Base-by-base conservation (phyloP, 805 yeast genomes). In the Candida bentonensis region DNA sequence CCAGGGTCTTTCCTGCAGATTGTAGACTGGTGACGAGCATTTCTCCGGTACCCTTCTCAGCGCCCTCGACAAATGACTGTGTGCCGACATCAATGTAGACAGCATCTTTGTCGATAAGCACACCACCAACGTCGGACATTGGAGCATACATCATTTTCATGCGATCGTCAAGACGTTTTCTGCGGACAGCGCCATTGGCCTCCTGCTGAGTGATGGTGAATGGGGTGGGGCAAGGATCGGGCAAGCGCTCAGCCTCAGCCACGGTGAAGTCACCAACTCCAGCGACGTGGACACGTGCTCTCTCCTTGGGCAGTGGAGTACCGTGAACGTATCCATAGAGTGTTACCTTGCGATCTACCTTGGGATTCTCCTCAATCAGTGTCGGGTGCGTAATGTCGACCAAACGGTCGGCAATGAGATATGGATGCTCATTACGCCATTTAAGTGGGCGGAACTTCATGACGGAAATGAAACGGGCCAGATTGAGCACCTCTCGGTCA, bases 61-160 rank as follows among this genome's bases (percentile, higher is more conserved):
- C 73, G 36, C 82, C 82, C 1, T 74, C 69, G 15, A 71, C 74
- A 60, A 82, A 82, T 40, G 60, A 63, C 40, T 61, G 59, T 23
- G 62, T 50, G 1, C 86, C 87, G 5, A 83, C 77, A 54, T 83
- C 96, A 48, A 92, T 85, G 56, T 88, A 92, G 2, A 92, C 98
- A 5, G 98, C 96, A 67, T 92, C 99, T 59, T 82, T 88, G 65
- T 92, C 99, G 49, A 92, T 86, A 51, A 92, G 69, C 28, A 92
- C 94, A 61, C 99, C 99, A 46, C 96, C 96, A n/a, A 92, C 96
- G 63, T 92, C 97, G 41, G 96, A 84, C 99, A 92, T 92, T 42
- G 99, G 99, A 0, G 98, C 99, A 62, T 94, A 92, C 2, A 92
- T 86, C 52, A 86, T 76, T 61, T 88, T 92, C 59, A 86, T 94